Percentiles rank a stretch among this genome's conserved stretches.
Conservation (phyloP, 2,329 filamentous ascomycete species). For the Albophoma yamanashiensis region DNA sequence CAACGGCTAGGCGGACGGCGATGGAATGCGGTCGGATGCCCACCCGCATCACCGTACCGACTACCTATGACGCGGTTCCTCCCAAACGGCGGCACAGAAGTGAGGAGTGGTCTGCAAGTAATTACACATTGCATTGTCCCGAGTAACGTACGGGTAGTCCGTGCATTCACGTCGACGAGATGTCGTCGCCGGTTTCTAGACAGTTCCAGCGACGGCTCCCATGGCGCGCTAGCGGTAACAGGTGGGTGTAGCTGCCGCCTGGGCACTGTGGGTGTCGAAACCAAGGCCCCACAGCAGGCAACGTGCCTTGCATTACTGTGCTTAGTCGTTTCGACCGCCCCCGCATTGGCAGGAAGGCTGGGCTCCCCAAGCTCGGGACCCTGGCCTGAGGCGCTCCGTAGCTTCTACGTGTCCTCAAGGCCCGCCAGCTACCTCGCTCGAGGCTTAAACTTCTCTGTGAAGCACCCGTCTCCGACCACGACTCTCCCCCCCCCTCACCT, state of each 20-base stretch:
- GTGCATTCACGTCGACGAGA: background rate
- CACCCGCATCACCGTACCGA: background rate
- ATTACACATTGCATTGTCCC: background rate
- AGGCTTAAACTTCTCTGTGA: background rate
- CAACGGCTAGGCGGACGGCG: background rate
- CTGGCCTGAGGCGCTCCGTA: conserved; percentile 5
- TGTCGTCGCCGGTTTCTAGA: background rate
- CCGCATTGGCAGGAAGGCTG: background rate
- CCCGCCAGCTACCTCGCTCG: conserved; percentile 11
- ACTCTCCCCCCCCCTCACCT: background rate
- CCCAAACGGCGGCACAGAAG: background rate
- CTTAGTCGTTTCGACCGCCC: background rate
- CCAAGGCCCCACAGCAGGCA: background rate
- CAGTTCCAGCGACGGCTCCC: too few species aligned
- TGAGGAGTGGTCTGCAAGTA: background rate
- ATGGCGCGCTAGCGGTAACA: background rate
- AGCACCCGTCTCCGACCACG: background rate
- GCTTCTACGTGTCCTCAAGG: conserved; percentile 23
- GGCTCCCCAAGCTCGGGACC: background rate
- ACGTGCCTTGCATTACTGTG: background rate
- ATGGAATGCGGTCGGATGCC: background rate
- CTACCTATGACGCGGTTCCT: background rate
- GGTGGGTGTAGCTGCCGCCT: background rate
- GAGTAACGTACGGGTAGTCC: too few species aligned
- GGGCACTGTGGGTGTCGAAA: background rate